Conservation (phyloP, 1,139 yeast genomes). For the Eremothecium cymbalariae region DNA sequence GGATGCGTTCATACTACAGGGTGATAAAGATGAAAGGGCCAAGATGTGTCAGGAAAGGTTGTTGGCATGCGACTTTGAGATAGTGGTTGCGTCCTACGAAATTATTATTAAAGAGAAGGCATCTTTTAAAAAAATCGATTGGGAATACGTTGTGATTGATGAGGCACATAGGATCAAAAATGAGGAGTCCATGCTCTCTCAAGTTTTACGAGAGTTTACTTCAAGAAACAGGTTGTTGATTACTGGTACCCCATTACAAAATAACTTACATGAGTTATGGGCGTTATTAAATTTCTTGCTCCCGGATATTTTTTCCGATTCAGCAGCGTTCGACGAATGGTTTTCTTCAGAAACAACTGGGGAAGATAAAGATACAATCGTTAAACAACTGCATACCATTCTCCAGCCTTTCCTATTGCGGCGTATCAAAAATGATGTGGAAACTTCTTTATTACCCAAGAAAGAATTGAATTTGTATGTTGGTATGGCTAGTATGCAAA, state of each 20-base stretch:
- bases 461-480: conserved; percentile 65
- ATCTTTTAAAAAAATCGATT: conserved; percentile 51
- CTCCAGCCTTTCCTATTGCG: conserved; percentile 67
- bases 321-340: conserved; percentile 70
- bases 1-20: conserved; percentile 57
- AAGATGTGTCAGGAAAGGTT: conserved; percentile 44
- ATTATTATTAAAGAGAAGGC: conserved; percentile 69
- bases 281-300: conserved; percentile 65
- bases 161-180: conserved; percentile 79
- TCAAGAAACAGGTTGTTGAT: conserved; percentile 61
- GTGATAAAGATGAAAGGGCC: conserved; percentile 60
- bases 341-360: conserved; percentile 38
- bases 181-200: conserved; percentile 66
- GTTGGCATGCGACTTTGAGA: conserved; percentile 62
- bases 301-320: conserved; percentile 72
- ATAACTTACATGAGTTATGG: conserved; percentile 74
- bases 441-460: conserved; percentile 66
- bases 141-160: conserved; percentile 72
- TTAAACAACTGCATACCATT: conserved; percentile 83
- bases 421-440: conserved; percentile 73
- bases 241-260: conserved; percentile 78
- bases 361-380: conserved; percentile 53
- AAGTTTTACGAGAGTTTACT: conserved; percentile 64
- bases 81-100: conserved; percentile 65
- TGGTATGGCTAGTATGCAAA: conserved; percentile 71